phyloP scores from a whole-genome alignment of 768 basidiomycete genomes.

The Coprinopsis marcescibilis region DNA sequence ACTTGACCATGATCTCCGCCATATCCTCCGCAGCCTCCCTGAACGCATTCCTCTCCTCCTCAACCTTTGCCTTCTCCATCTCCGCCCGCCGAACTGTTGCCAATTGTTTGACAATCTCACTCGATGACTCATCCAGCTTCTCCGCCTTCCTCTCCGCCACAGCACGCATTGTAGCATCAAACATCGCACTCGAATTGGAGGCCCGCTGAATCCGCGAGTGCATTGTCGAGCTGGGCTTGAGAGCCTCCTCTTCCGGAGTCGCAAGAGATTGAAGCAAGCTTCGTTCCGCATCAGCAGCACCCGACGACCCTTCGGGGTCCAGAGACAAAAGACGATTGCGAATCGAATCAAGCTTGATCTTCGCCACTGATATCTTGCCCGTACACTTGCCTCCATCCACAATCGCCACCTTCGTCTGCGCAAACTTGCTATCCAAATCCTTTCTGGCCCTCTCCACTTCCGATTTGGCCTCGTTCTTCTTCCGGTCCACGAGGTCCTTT shows the following conservation, averaged over 20 bases:
- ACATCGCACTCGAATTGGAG: constrained; percentile 71
- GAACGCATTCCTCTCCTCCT: constrained; percentile 60
- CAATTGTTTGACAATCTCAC: constrained; percentile 69
- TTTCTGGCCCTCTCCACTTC: constrained; percentile 71
- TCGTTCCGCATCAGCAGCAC: constrained; percentile 62
- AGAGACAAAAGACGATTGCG: constrained; percentile 57
- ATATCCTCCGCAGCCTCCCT: constrained; percentile 58
- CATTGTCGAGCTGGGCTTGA: constrained; percentile 54
- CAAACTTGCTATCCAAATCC: constrained; percentile 66
- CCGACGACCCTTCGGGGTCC: constrained; percentile 34
- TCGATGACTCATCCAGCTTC: constrained; percentile 63
- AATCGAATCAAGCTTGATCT: constrained; percentile 60
- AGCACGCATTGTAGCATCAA: constrained; percentile 82
- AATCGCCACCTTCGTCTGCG: constrained; percentile 67
- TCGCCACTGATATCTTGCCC: constrained; percentile 66
- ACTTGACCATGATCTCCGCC: constrained; percentile 57
- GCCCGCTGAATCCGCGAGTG: constrained; percentile 59
- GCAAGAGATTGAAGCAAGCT: constrained; percentile 63
- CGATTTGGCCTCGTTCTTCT: constrained; percentile 60
- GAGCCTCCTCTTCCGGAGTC: constrained; percentile 61
- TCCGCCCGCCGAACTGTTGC: constrained; percentile 59
- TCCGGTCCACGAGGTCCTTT: constrained; percentile 57
- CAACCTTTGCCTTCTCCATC: constrained; percentile 63
- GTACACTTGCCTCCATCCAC: constrained; percentile 70
- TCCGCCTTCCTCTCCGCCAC: constrained; percentile 76